Evolutionary conservation across 1,284 basidiomycete species (phyloP), one percentile per base, ranked within the genome.

Genomic region (Dichomitus squalens): DNA sequence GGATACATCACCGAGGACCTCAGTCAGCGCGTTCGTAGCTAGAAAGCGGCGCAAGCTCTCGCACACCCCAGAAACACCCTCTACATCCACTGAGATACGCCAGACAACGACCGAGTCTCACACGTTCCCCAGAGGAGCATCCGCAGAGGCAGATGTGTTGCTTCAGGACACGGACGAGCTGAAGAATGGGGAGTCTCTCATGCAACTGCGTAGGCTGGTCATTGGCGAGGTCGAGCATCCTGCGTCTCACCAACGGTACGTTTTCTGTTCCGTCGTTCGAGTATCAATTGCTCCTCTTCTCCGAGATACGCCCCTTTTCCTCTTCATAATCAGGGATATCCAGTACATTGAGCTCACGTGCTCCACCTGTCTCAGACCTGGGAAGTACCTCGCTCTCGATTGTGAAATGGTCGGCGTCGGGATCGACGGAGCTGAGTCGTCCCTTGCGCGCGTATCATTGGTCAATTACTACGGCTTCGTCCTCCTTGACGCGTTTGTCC

Each of bases 371-470:
- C 7, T 34, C 29, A 92, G 89, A 55, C 84, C 86, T 1, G 92
- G 91, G 48, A 88, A 86, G 70, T 95, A 90, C 63, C 74, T 96
- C 29, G 88, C 93, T 0, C 77, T 98, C 41, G 96, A 98, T 72
- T 98, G 96, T 67, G 96, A 99, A 75, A 98, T 99, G 96, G 96
- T 99, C 3, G 96, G 96, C 1, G 86, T 98, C 6, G 95, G 96
- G 0, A 81, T 86, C 8, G 81, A 90, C 31, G 95, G 94, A 9
- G 63, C 82, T 1, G 85, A 97, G 70, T 95, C 91, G 0, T 88
- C 89, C 0, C 80, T 98, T 1, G 96, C 96, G 1, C 88, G 96
- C 41, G 93, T 98, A 53, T 94, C 91, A 44, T 74, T 98, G 40
- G 95, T 98, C 58, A 97, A 98, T 72, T 97, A 87, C 70, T 80